These are phyloP conservation scores for Solanum hybrid DNA, from an alignment of 305 asterid species.

Conservation along the genomic window DNA sequence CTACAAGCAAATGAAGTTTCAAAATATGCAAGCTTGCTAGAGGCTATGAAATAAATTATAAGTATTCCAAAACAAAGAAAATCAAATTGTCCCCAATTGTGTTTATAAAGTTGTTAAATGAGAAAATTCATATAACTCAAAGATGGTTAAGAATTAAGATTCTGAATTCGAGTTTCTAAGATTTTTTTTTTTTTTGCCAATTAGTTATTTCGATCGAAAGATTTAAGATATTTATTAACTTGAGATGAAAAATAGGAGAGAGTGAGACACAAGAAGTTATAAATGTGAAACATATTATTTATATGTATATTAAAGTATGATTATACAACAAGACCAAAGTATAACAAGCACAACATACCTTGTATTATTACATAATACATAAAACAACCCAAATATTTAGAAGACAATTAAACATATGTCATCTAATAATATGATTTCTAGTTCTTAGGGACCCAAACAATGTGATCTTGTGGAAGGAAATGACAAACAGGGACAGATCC, in stretches of 20 bases:
- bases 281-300: background rate
- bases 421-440: background rate
- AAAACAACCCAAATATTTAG: background rate
- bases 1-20: too few species aligned
- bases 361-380: background rate
- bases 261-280: background rate
- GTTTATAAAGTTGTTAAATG: too few species aligned
- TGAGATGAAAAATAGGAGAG: background rate
- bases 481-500: conserved; percentile 82
- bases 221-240: too few species aligned
- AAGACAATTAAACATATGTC: background rate
- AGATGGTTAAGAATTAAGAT: too few species aligned
- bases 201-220: too few species aligned
- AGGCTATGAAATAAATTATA: too few species aligned
- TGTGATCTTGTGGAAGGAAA: conserved; percentile 79
- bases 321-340: background rate
- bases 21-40: too few species aligned
- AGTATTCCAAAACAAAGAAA: too few species aligned
- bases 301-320: background rate
- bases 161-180: too few species aligned
- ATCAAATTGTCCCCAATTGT: too few species aligned
- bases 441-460: conserved; percentile 64
- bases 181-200: too few species aligned
- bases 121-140: too few species aligned
- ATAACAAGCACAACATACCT: background rate